Percentiles rank a stretch among this genome's conserved stretches.
These are phyloP conservation scores for Acidiella bohemica DNA, from an alignment of 495 filamentous ascomycete species.

Conservation along the genomic window DNA sequence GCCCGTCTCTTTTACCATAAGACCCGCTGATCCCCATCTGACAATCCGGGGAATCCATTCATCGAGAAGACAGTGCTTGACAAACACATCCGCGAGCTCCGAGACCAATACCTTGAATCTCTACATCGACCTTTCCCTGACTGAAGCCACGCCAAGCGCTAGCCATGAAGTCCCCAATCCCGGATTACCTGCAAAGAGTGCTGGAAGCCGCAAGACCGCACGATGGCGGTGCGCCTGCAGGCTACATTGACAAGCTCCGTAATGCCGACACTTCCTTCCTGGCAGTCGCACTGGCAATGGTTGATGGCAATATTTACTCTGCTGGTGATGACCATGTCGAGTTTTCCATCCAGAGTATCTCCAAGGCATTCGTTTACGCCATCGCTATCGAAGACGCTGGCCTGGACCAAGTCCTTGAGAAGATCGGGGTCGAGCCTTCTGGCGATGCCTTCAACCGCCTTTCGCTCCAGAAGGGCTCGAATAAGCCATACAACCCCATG, in stretches of 20 bases:
- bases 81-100: too few relatives aligned
- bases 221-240: not conserved
- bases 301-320: conserved; percentile 2
- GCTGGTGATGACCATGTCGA: not conserved
- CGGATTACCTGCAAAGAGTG: conserved; percentile 1
- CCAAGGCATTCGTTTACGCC: not conserved
- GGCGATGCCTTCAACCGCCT: not conserved
- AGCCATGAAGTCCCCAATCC: conserved; percentile 1
- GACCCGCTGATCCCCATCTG: too few relatives aligned
- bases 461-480: not conserved
- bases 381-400: conserved; percentile 1
- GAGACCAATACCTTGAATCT: too few relatives aligned
- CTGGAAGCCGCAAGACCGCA: not conserved
- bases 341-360: not conserved
- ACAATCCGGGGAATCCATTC: too few relatives aligned
- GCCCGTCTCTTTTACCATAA: too few relatives aligned
- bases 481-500: not conserved
- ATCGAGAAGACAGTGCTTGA: too few relatives aligned
- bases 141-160: too few relatives aligned
- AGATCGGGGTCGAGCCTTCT: not conserved
- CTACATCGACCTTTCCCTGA: too few relatives aligned
- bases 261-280: not conserved
- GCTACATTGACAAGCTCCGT: not conserved
- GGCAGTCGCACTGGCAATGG: not conserved
- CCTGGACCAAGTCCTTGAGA: not conserved